Base-by-base conservation (phyloP, 2,329 filamentous ascomycete genomes). In the Ophiostoma pallidulum region DNA sequence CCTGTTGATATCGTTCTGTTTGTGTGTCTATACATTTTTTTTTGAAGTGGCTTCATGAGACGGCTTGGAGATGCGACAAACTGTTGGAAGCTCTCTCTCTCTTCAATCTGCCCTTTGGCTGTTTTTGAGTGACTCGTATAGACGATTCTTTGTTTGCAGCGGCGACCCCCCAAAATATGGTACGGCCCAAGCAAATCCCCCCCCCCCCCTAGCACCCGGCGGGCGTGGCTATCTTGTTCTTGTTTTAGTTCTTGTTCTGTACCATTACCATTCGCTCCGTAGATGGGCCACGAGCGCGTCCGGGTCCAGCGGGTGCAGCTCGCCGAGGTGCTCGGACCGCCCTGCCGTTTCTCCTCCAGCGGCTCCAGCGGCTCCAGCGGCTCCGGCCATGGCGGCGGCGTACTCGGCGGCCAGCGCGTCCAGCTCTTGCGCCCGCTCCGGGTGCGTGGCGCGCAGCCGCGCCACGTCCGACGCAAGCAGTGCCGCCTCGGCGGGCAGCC, bases 401-500 rank as follows among this genome's bases (percentile, higher is more conserved):
- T 49, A 51, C 41, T 50, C 50, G 4, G 32, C 37, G 0, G 40
- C 39, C 35, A 56, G 26, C 4, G 43, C 48, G 8, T 44, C 47
- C 31, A 54, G 46, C 48, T 53, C 54, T 13, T 20, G 41, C 4
- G 47, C 41, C 10, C 49, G 49, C 14, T 38, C 52, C 2, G 52
- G 52, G 19, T 52, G 49, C 16, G n/a, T 28, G 9, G 16, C 41
- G 4, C 38, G 47, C 18, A 54, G 46, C 14, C 52, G 51, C 1
- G 37, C 43, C 20, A 56, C 45, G 20, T 56, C 54, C 8, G 47
- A 45, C 13, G 19, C 31, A 35, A 84, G 49, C 32, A 41, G 32
- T n/a, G 31, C 31, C 10, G 44, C 28, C 45, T 59, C 57, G 3
- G 41, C 47, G 5, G 32, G 22, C 16, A 50, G 41, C 5, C 46